Base-by-base conservation (phyloP, 495 filamentous ascomycete genomes). In the Tricharina praecox region DNA sequence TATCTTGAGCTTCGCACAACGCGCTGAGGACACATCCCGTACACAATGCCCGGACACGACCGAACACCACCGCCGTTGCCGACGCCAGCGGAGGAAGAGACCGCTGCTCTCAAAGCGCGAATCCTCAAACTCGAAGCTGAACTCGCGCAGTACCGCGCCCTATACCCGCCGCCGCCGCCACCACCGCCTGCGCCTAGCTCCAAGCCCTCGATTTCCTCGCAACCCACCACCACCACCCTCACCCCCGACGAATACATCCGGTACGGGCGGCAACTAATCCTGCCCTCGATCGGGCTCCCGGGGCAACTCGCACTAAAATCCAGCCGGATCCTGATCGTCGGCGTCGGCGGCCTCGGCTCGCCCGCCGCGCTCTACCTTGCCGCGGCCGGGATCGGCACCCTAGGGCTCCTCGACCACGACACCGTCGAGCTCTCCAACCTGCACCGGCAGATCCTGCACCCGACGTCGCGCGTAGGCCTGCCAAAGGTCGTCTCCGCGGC, bases 191-290 rank as follows among this genome's bases (percentile, higher is more conserved):
- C n/a, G n/a, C n/a, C n/a, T n/a, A n/a, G n/a, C n/a, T n/a, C n/a
- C n/a, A n/a, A n/a, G n/a, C n/a, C n/a, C n/a, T n/a, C n/a, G n/a
- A n/a, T n/a, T n/a, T n/a, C n/a, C n/a, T n/a, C n/a, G n/a, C n/a
- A n/a, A n/a, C 18, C 32, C 44, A 19, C 33, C 13, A 39, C 30
- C 33, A 15, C 15, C 32, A 19, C 9, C 13, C 34, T 48, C 1
- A 23, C 30, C 0, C 63, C 61, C 21, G 71, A 79, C 24, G 85
- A 92, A 58, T 88, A 93, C 56, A 70, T 69, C 52, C 74, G 86
- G 42, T 97, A 97, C 67, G 85, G 85, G 3, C 70, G 90, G 33
- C 90, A 97, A 63, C 80, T 97, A 68, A 88, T 95, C 36, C 72
- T 97, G 30, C 79, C 85, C 0, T 75, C 82, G 48, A 70, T 97